These are phyloP conservation scores for Monosporozyma solicola DNA, from an alignment of 805 yeast genomes.

Conservation along the genomic window DNA sequence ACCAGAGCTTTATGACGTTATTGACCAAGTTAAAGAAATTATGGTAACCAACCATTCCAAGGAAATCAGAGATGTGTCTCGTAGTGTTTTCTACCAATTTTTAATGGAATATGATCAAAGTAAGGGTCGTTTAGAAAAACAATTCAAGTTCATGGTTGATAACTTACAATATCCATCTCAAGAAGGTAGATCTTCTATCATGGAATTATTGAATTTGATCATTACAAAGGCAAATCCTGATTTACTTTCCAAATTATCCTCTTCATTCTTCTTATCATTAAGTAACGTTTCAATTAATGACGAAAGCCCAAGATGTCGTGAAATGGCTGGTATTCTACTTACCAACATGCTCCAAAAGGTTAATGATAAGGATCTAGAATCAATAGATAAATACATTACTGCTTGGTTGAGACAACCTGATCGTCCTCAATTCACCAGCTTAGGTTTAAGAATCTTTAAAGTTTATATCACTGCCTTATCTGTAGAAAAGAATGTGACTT, in stretches of 20 bases:
- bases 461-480: slow-evolving; percentile 47
- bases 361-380: slow-evolving; percentile 27
- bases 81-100: slow-evolving; percentile 76
- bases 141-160: slow-evolving; percentile 67
- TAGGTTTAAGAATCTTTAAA: slow-evolving; percentile 68
- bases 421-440: slow-evolving; percentile 47
- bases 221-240: slow-evolving; percentile 56
- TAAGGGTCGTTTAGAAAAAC: slow-evolving; percentile 70
- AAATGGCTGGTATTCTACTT: slow-evolving; percentile 64
- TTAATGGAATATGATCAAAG: slow-evolving; percentile 94
- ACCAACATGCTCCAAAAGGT: slow-evolving; percentile 45
- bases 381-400: slow-evolving; percentile 31
- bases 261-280: slow-evolving; percentile 76
- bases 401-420: slow-evolving; percentile 58
- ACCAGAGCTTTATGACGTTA: slow-evolving; percentile 83
- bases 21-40: slow-evolving; percentile 70
- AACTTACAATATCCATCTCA: slow-evolving; percentile 80
- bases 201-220: slow-evolving; percentile 74
- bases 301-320: slow-evolving; percentile 69
- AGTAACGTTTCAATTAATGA: slow-evolving; percentile 73
- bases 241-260: slow-evolving; percentile 48
- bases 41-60: slow-evolving; percentile 85
- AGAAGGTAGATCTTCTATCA: slow-evolving; percentile 78
- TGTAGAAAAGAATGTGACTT: slow-evolving; percentile 27
- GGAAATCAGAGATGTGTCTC: slow-evolving; percentile 74